Conservation (phyloP, 2,329 filamentous ascomycete species). For the Metarhizium brunneum region DNA sequence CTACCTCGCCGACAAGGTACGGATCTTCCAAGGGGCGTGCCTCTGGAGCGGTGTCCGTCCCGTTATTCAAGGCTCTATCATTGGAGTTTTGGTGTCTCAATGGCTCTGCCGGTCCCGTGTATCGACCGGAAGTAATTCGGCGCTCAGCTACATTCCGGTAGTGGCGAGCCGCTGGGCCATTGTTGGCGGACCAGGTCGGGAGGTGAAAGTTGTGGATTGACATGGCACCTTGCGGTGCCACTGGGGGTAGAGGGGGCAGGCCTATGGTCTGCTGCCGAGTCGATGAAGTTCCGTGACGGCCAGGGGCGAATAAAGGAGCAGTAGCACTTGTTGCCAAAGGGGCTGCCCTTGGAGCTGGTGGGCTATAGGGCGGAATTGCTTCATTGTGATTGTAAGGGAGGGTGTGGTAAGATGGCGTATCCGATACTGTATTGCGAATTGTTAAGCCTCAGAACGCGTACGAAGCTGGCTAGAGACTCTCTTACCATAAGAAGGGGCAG, state of each 20-base stretch:
- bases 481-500: constrained; percentile 59
- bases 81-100: constrained; percentile 10
- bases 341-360: constrained; percentile 12
- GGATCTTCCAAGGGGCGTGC: constrained; percentile 55
- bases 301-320: constrained; percentile 2
- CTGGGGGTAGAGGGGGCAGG: constrained; percentile 40
- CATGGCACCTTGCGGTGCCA: constrained; percentile 27
- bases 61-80: constrained; percentile 1
- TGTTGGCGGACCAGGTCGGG: constrained; percentile 48
- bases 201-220: constrained; percentile 46
- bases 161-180: constrained; percentile 45
- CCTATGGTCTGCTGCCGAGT: constrained; percentile 29
- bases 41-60: background rate
- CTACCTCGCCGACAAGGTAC: constrained; percentile 56
- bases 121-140: constrained; percentile 39
- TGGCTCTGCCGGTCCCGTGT: constrained; percentile 19
- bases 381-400: constrained; percentile 36
- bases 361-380: constrained; percentile 40
- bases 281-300: constrained; percentile 14
- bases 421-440: constrained; percentile 41
- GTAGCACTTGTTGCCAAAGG: constrained; percentile 3
- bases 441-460: background rate
- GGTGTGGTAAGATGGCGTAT: constrained; percentile 56
- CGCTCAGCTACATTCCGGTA: constrained; percentile 57
- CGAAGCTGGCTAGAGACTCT: constrained; percentile 5